Evolutionary conservation across 1,284 basidiomycete species (phyloP).

Genomic region (Rhodotorula sp.): DNA sequence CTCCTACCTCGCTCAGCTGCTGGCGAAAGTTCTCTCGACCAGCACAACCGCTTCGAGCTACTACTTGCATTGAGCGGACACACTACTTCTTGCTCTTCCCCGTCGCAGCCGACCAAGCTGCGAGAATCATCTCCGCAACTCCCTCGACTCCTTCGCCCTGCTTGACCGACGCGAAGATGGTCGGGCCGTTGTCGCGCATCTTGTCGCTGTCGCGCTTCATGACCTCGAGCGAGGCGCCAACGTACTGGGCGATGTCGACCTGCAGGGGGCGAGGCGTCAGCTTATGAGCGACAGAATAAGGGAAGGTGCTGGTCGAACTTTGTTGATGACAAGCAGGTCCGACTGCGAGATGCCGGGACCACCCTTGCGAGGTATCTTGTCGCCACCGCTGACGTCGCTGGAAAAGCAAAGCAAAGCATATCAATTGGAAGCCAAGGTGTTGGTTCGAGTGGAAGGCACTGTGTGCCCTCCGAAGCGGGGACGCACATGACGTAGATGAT

Average conservation of each 20-base stretch:
- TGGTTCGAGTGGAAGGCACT: no score
- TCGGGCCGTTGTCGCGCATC: conserved; percentile 93
- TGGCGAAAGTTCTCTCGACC: neutral
- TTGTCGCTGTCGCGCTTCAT: conserved; percentile 90
- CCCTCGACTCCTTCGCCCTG: conserved; percentile 77
- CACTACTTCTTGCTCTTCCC: conserved; percentile 13
- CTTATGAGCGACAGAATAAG: neutral
- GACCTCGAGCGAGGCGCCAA: conserved; percentile 88
- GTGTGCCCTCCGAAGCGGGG: no score
- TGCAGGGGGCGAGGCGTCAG: conserved; percentile 47
- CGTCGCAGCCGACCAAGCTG: conserved; percentile 68
- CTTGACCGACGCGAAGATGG: conserved; percentile 84
- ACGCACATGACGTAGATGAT: conserved; percentile 36
- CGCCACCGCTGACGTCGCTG: conserved; percentile 56
- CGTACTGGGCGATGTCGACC: conserved; percentile 89
- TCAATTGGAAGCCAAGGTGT: neutral
- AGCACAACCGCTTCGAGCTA: no score
- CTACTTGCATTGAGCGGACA: neutral
- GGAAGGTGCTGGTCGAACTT: conserved; percentile 59
- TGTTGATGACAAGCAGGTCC: conserved; percentile 92
- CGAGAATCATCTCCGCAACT: conserved; percentile 76
- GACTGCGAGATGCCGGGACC: conserved; percentile 93
- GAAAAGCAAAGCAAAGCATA: neutral
- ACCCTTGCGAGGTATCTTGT: conserved; percentile 97
- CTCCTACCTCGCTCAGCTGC: neutral